Base-by-base conservation (phyloP, 2,329 filamentous ascomycete species). In the Aspergillus sojae region DNA sequence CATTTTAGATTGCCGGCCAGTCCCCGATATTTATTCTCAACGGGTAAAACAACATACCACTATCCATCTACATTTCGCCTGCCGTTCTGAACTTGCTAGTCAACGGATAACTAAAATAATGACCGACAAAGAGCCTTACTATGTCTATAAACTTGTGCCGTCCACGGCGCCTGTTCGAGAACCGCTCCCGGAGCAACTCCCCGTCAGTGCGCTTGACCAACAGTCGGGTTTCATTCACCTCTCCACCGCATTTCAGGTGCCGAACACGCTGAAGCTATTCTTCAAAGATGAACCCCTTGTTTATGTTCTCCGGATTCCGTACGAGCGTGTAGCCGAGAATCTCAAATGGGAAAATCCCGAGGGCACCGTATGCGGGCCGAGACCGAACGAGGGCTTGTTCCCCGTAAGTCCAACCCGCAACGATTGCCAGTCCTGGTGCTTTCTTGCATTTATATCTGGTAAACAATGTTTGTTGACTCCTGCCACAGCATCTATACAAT, bases 311-410 rank as follows among this genome's bases (percentile, higher is more conserved):
- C 75, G 76, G 21, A 77, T 80, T 53, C 71, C 72, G 14, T 78
- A 77, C 62, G 65, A 66, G 3, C 50, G 61, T 10, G 68, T 79
- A 23, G 64, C 69, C 23, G 61, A 67, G 28, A 63, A 77, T 60
- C 71, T 78, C 50, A 71, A 71, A 4, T 80, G 77, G 76, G 78
- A 80, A 60, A 72, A 71, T 32, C 77, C 77, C 2, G 77, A 79
- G 61, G 75, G 70, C 5, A 74, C 71, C 46, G 74, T 77, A 26
- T 76, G 74, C 60, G 75, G 75, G 10, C 72, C 76, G 48, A 70
- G 78, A 55, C 75, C 75, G 12, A 71, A 70, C 19, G 77, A 79
- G 63, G 78, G 78, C 11, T 69, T 79, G 62, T 80, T 80, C 65
- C 78, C 78, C 26, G 77, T 78, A 67, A 68, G 76, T 68, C n/a